These are phyloP conservation scores for Seminavis robusta DNA, from an alignment of 108 stramenopile species.

Conservation along the genomic window DNA sequence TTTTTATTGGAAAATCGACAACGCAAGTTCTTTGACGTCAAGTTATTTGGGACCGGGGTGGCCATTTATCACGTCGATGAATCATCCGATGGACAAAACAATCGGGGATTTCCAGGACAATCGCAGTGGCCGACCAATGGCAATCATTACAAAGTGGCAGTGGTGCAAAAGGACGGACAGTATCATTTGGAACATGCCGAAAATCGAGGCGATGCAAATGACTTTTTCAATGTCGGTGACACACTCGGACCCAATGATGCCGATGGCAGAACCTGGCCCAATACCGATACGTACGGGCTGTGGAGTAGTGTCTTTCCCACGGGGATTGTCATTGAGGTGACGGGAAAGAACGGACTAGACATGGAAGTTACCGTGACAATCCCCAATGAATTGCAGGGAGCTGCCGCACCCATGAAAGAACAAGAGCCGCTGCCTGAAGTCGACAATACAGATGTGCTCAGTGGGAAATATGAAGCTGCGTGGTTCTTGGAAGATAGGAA, in stretches of 20 bases:
- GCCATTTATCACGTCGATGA: conserved; percentile 44
- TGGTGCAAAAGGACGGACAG: conserved; percentile 34
- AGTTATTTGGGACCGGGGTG: conserved; percentile 28
- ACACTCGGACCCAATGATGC: conserved; percentile 6
- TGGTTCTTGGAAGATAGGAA: too few species aligned
- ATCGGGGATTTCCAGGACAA: conserved; percentile 34
- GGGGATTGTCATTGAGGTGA: too few species aligned
- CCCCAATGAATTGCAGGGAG: too few species aligned
- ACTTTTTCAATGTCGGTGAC: conserved; percentile 6
- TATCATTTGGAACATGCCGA: conserved; percentile 32
- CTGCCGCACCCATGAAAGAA: too few species aligned
- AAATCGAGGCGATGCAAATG: conserved; percentile 28
- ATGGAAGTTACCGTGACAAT: too few species aligned
- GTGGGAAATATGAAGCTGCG: too few species aligned
- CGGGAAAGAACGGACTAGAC: too few species aligned
- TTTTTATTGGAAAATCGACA: conserved; percentile 50
- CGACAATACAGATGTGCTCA: too few species aligned
- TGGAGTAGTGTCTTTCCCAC: too few species aligned
- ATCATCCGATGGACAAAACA: conserved; percentile 2
- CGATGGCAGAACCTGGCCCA: conserved; percentile 55
- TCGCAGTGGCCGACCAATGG: conserved; percentile 28
- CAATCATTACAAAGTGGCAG: conserved; percentile 34
- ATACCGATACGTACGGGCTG: conserved; percentile 61
- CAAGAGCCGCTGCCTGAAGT: too few species aligned
- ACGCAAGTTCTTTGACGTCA: conserved; percentile 23